These are phyloP conservation scores for Bryum argenteum DNA, from an alignment of 225 moss, liverwort and hornwort genomes.

Conservation along the genomic window DNA sequence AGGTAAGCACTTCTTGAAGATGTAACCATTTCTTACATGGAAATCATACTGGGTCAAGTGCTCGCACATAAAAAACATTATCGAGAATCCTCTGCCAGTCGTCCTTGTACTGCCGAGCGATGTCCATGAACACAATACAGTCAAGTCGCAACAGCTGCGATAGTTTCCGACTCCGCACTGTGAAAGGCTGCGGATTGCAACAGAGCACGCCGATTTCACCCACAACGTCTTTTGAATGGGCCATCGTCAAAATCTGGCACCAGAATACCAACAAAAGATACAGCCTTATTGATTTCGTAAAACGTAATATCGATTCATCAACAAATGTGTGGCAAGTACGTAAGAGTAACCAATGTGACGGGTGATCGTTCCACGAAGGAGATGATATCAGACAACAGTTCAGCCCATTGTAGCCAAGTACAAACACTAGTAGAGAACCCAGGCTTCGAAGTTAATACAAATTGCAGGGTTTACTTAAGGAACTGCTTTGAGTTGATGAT, in stretches of 20 bases:
- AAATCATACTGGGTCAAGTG: neutral
- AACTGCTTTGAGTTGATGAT: neutral
- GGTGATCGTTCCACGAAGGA: too few species aligned
- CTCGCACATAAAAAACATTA: conserved; percentile 78
- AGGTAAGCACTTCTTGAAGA: neutral
- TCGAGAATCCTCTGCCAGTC: conserved; percentile 81
- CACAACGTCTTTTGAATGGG: conserved; percentile 46
- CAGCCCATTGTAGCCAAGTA: conserved; percentile 13
- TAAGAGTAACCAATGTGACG: too few species aligned
- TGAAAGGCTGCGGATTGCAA: conserved; percentile 93
- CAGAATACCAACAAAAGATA: too few species aligned
- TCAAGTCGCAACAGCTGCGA: conserved; percentile 82
- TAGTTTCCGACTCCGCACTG: conserved; percentile 72
- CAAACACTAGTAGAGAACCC: neutral
- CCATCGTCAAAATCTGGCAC: conserved; percentile 39
- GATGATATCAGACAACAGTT: neutral
- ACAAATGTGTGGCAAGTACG: too few species aligned
- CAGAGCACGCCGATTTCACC: conserved; percentile 95
- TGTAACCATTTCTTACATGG: neutral
- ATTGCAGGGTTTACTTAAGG: neutral
- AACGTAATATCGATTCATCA: too few species aligned
- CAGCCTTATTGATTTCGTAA: too few species aligned
- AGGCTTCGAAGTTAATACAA: neutral
- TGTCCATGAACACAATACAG: conserved; percentile 66
- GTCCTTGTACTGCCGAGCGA: conserved; percentile 75